These are phyloP conservation scores for Claviceps paspali DNA, from an alignment of 2,329 filamentous ascomycete species.

Conservation along the genomic window DNA sequence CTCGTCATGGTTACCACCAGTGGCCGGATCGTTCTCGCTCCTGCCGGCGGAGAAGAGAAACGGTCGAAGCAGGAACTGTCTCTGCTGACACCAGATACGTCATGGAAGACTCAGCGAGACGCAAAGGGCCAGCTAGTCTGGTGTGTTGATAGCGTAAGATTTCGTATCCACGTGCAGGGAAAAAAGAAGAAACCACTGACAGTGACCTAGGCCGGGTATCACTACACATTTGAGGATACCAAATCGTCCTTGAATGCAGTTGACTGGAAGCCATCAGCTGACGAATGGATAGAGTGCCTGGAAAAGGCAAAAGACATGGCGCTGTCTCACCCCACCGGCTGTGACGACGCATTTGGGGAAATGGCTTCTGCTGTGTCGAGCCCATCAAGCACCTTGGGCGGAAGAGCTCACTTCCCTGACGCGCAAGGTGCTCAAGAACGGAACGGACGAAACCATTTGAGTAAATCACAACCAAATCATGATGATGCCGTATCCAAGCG, in stretches of 20 bases:
- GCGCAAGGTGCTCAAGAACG: constrained; percentile 34
- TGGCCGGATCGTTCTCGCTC: constrained; percentile 76
- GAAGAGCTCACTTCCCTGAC: constrained; percentile 36
- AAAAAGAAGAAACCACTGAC: constrained; percentile 6
- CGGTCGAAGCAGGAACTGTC: constrained; percentile 85
- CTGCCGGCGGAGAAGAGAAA: constrained; percentile 89
- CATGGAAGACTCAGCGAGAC: constrained; percentile 69
- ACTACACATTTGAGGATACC: constrained; percentile 87
- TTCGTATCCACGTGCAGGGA: background rate
- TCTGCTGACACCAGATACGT: constrained; percentile 58
- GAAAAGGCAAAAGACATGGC: constrained; percentile 79
- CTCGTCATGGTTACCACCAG: constrained; percentile 91
- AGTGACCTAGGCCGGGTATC: constrained; percentile 59
- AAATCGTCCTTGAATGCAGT: constrained; percentile 49
- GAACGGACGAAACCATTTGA: constrained; percentile 40
- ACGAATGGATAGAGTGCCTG: constrained; percentile 86
- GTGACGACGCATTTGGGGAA: constrained; percentile 52
- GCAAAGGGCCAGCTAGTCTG: constrained; percentile 78
- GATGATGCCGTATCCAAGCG: constrained; percentile 39
- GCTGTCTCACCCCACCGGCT: constrained; percentile 52
- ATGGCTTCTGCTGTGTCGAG: constrained; percentile 61
- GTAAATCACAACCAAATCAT: constrained; percentile 40
- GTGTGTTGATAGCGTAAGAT: constrained; percentile 83
- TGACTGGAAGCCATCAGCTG: constrained; percentile 51
- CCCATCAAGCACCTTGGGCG: constrained; percentile 57